Conservation (phyloP, 805 yeast species). For the Kurtzmaniella fragi region DNA sequence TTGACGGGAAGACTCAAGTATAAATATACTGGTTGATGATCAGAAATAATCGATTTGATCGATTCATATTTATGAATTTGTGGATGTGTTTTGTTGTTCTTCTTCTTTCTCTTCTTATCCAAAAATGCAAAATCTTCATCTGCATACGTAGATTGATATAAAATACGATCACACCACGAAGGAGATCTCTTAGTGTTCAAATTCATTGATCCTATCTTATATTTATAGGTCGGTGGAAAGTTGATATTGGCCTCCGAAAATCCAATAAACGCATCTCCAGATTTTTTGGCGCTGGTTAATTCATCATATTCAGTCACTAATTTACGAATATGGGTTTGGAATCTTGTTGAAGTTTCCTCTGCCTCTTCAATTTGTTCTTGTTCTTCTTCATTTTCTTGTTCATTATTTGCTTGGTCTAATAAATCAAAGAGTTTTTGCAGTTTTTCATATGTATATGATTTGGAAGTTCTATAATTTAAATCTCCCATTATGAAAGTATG, state of each 20-base stretch:
- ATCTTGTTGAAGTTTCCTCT: not conserved
- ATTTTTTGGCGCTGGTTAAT: conserved; percentile 34
- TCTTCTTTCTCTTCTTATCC: not conserved
- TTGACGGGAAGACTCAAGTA: conserved; percentile 42
- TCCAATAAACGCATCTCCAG: conserved; percentile 50
- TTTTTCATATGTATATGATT: conserved; percentile 7
- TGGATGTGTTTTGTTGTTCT: conserved; percentile 10
- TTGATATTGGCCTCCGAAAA: conserved; percentile 60
- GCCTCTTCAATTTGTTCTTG: no score
- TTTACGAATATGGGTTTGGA: conserved; percentile 8
- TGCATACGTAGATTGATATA: conserved; percentile 46
- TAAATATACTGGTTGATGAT: conserved; percentile 76
- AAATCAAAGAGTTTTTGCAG: conserved; percentile 16
- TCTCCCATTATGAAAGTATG: conserved; percentile 83
- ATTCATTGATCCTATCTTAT: conserved; percentile 41
- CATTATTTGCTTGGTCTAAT: conserved; percentile 16
- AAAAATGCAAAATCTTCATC: not conserved
- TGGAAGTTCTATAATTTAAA: conserved; percentile 65
- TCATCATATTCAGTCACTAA: conserved; percentile 44
- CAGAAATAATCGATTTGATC: conserved; percentile 52
- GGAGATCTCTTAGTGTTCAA: conserved; percentile 63
- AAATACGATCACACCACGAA: conserved; percentile 87
- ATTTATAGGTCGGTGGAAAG: conserved; percentile 84
- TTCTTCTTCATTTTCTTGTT: not conserved
- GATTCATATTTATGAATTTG: conserved; percentile 43